These are phyloP conservation scores for Globisporangium polare DNA, from an alignment of 352 stramenopile genomes.

Conservation along the genomic window DNA sequence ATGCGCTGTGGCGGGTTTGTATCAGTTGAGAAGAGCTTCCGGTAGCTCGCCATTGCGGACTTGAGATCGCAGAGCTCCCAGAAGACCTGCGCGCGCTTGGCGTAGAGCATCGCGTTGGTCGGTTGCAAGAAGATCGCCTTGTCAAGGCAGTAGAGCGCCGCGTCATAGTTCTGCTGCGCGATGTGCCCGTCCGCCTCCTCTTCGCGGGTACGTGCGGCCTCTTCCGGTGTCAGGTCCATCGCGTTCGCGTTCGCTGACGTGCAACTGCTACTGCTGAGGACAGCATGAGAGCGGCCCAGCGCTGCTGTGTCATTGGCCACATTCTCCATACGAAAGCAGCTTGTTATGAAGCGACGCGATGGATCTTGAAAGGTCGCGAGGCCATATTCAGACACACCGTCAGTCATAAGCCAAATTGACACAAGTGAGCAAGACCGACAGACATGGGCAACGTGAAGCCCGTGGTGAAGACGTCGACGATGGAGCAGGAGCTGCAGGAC, in stretches of 20 bases:
- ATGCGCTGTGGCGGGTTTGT: conserved; percentile 52
- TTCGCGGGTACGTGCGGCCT: conserved; percentile 45
- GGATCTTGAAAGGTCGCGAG: conserved; percentile 10
- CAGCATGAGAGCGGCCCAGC: background rate
- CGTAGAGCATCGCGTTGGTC: conserved; percentile 44
- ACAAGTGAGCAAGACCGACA: conserved; percentile 2
- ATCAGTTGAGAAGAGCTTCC: conserved; percentile 66
- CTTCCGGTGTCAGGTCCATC: conserved; percentile 41
- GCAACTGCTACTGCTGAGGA: background rate
- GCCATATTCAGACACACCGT: background rate
- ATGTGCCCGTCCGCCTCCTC: conserved; percentile 39
- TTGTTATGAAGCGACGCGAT: conserved; percentile 6
- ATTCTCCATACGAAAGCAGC: too few species aligned
- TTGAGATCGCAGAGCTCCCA: conserved; percentile 74
- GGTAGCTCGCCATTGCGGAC: conserved; percentile 75
- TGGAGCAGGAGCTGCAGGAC: conserved; percentile 83
- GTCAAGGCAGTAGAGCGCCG: conserved; percentile 51
- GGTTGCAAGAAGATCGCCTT: conserved; percentile 77
- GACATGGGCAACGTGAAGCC: conserved; percentile 68
- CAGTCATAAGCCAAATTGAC: background rate
- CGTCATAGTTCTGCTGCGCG: conserved; percentile 31
- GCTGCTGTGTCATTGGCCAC: background rate
- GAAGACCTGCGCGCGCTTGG: conserved; percentile 68
- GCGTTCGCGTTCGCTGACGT: conserved; percentile 7
- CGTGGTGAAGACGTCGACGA: conserved; percentile 86